Percentiles rank a stretch among this genome's conserved stretches.
phyloP scores from a whole-genome alignment of 345 rosid species.

The Triadica sebifera region DNA sequence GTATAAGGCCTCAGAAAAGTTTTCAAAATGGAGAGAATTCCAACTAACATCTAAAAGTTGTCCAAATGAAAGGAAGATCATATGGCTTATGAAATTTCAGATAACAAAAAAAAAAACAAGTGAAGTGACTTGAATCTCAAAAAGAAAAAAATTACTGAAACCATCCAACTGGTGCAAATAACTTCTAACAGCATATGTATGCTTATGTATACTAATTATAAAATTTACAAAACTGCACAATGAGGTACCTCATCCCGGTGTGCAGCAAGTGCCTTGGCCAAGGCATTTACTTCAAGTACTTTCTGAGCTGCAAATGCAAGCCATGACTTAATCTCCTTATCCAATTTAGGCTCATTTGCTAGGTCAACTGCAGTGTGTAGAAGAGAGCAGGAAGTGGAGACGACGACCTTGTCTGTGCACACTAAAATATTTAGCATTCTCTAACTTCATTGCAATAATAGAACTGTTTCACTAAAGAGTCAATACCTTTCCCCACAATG shows the following conservation, averaged over 20 bases:
- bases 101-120: no score
- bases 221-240: neutral
- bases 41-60: neutral
- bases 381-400: slow-evolving; percentile 96
- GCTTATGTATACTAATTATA: neutral
- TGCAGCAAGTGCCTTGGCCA: slow-evolving; percentile 86
- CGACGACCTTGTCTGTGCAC: slow-evolving; percentile 80
- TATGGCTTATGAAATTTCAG: no score
- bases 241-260: slow-evolving; percentile 68
- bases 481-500: slow-evolving; percentile 82
- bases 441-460: neutral
- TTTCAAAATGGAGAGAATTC: neutral
- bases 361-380: slow-evolving; percentile 96
- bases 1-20: no score
- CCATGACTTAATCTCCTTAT: slow-evolving; percentile 92
- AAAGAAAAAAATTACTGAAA: neutral
- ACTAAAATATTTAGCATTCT: slow-evolving; percentile 2
- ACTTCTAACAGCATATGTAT: no score
- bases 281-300: slow-evolving; percentile 85
- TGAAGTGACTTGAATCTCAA: neutral
- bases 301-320: slow-evolving; percentile 98
- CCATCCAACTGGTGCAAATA: no score
- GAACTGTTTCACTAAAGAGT: neutral
- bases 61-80: no score
- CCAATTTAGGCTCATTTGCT: slow-evolving; percentile 77